These are phyloP conservation scores for Plectosphaerella cucumerina DNA, from an alignment of 2,329 filamentous ascomycete species.

Conservation along the genomic window DNA sequence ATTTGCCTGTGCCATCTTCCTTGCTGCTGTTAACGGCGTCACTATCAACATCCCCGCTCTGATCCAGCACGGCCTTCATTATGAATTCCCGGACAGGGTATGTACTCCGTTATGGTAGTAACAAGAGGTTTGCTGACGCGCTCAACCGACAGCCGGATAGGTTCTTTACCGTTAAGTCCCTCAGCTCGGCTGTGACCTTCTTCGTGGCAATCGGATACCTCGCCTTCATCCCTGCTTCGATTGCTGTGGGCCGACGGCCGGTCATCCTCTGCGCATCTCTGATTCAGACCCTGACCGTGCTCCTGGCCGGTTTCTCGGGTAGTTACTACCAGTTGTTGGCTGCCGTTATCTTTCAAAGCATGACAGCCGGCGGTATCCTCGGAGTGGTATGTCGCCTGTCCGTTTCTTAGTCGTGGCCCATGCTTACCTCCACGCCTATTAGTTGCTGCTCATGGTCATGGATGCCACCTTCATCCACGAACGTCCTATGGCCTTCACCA, in stretches of 20 bases:
- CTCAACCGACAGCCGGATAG: neutral
- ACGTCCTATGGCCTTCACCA: constrained; percentile 25
- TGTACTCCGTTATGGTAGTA: neutral
- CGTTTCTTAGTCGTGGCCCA: too few relatives aligned
- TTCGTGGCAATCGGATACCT: neutral
- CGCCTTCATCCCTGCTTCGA: constrained; percentile 19
- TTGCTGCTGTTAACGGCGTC: neutral
- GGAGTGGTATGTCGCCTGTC: constrained; percentile 18
- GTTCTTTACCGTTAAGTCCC: neutral
- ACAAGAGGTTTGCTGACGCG: neutral
- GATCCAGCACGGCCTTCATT: neutral
- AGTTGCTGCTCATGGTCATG: constrained; percentile 25
- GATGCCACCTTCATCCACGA: constrained; percentile 34
- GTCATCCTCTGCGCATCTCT: constrained; percentile 22
- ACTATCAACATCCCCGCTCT: neutral
- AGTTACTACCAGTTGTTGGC: constrained; percentile 21
- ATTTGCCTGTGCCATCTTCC: neutral
- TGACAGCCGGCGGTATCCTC: constrained; percentile 24
- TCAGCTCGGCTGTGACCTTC: neutral
- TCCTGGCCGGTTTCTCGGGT: constrained; percentile 20
- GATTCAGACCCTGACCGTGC: constrained; percentile 5
- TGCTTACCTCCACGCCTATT: neutral
- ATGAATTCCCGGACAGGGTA: neutral
- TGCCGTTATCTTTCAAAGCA: constrained; percentile 24
- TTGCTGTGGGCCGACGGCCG: constrained; percentile 30